phyloP scores from a whole-genome alignment of 768 basidiomycete species.

The Boletus reticuloceps region DNA sequence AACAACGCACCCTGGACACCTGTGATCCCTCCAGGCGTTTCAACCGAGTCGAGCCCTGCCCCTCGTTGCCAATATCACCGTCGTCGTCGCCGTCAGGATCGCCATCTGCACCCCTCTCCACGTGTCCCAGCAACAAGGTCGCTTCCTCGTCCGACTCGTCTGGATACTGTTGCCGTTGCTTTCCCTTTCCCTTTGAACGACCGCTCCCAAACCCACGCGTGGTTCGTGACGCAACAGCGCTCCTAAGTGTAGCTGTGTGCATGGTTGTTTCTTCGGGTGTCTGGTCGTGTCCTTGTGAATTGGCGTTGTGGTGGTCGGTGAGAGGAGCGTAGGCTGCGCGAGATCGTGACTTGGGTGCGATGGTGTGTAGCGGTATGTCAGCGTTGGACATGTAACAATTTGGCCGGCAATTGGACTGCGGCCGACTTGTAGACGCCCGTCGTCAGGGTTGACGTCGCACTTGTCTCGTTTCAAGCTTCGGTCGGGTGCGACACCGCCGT shows the following conservation, averaged over 20 bases:
- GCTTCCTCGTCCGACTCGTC: constrained; percentile 67
- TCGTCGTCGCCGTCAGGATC: constrained; percentile 38
- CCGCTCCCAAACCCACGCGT: constrained; percentile 13
- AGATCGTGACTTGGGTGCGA: constrained; percentile 47
- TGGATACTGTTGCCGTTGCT: constrained; percentile 52
- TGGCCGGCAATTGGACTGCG: neutral
- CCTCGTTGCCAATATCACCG: constrained; percentile 34
- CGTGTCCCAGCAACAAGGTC: constrained; percentile 41
- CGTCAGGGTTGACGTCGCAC: neutral
- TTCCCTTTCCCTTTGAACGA: constrained; percentile 36
- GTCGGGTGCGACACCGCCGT: too few species aligned
- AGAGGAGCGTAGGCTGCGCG: constrained; percentile 49
- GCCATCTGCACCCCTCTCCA: constrained; percentile 34
- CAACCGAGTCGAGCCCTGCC: constrained; percentile 25
- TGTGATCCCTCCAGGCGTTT: constrained; percentile 27
- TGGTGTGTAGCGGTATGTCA: constrained; percentile 67
- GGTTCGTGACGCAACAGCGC: constrained; percentile 32
- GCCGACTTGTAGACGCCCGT: neutral
- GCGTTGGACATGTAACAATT: constrained; percentile 36
- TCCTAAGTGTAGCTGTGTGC: constrained; percentile 31
- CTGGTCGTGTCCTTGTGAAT: constrained; percentile 21
- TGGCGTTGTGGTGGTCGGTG: constrained; percentile 25
- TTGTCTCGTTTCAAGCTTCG: too few species aligned
- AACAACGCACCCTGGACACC: constrained; percentile 13
- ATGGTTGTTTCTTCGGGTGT: constrained; percentile 20